Conservation (phyloP, 306 rosid genomes). For the Elaeagnus macrophylla region DNA sequence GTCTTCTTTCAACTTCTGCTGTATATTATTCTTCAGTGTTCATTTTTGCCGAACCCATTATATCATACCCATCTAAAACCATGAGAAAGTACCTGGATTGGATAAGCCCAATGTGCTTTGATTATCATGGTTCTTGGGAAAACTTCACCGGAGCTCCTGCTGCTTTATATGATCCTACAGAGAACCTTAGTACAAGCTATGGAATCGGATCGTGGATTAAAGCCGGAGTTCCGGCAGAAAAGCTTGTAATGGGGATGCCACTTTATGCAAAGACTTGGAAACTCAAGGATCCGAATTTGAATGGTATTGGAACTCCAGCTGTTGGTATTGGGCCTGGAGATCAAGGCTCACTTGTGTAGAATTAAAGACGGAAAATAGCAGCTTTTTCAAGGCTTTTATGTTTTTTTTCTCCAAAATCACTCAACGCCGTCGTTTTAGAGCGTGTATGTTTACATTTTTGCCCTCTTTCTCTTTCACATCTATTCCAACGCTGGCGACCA, state of each 20-base stretch:
- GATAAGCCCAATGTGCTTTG: slow-evolving; percentile 72
- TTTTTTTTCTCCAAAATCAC: no score
- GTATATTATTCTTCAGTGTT: slow-evolving; percentile 49
- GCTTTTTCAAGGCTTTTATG: no score
- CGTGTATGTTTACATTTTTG: no score
- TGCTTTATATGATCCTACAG: slow-evolving; percentile 35
- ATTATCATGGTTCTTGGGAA: slow-evolving; percentile 60
- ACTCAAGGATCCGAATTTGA: slow-evolving; percentile 27
- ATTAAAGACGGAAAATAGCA: no score
- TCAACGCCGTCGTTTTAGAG: no score
- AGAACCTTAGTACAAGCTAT: slow-evolving; percentile 34
- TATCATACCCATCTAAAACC: slow-evolving; percentile 41
- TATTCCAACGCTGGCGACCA: no score
- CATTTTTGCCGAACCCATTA: slow-evolving; percentile 14
- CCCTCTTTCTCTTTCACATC: no score
- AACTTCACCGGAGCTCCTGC: slow-evolving; percentile 46
- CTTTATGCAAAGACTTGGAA: slow-evolving; percentile 62
- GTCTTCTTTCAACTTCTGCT: slow-evolving; percentile 45
- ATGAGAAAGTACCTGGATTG: slow-evolving; percentile 45
- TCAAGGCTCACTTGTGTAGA: slow-evolving; percentile 40
- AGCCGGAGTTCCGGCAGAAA: slow-evolving; percentile 37
- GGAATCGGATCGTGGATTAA: slow-evolving; percentile 64
- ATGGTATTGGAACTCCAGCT: slow-evolving; percentile 39
- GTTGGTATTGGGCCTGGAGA: slow-evolving; percentile 43
- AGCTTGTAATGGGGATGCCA: slow-evolving; percentile 65